Evolutionary conservation across 78 protist species (phyloP).

Genomic region (Dictyostelium purpureum): DNA sequence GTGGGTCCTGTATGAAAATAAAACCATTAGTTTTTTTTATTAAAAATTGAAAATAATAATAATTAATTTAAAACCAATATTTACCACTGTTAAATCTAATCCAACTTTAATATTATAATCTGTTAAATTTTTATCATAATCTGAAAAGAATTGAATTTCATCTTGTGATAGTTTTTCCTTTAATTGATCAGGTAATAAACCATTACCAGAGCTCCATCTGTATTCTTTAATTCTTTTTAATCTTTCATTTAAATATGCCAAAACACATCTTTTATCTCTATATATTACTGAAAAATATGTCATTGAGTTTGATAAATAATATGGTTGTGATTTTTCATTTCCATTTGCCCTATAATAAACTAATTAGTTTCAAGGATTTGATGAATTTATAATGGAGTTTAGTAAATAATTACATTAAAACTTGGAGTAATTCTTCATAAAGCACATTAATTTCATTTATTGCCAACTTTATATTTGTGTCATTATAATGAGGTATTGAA

Average conservation of each 20-base stretch:
- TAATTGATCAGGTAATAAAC: constrained; percentile 10
- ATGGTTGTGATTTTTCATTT: neutral
- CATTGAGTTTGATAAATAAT: constrained; percentile 6
- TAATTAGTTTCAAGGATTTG: no score
- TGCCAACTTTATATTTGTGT: constrained; percentile 6
- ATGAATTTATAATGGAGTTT: no score
- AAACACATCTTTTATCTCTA: constrained; percentile 54
- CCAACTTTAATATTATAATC: constrained; percentile 42
- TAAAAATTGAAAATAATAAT: no score
- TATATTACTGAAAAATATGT: neutral
- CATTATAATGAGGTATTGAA: constrained; percentile 38
- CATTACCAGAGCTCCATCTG: constrained; percentile 70
- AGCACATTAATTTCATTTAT: constrained; percentile 49
- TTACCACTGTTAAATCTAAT: constrained; percentile 35
- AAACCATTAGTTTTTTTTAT: neutral
- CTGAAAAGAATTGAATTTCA: constrained; percentile 40
- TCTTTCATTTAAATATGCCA: constrained; percentile 74
- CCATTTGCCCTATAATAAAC: constrained; percentile 33
- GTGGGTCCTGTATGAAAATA: neutral
- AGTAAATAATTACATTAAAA: neutral
- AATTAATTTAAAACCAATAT: neutral
- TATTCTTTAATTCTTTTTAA: constrained; percentile 60
- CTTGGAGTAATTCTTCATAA: neutral
- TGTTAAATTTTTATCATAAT: constrained; percentile 34
- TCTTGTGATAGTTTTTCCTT: constrained; percentile 35